phyloP scores from a whole-genome alignment of 2,329 filamentous ascomycete species.

The Alternaria infectoria region DNA sequence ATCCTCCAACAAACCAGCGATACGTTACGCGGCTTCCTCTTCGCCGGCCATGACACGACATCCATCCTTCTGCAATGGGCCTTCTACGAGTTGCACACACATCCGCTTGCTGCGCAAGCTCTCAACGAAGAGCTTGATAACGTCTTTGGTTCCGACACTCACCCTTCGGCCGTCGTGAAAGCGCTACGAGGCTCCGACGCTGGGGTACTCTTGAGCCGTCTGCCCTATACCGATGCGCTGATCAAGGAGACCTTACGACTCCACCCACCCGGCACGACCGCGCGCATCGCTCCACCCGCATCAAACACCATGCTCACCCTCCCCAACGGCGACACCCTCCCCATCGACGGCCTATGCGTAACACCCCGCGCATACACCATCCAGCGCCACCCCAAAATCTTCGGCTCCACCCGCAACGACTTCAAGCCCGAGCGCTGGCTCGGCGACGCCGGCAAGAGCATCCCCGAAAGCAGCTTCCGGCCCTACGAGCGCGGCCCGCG shows the following conservation, averaged over 20 bases:
- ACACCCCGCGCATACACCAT: conserved; percentile 22
- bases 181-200: neutral
- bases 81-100: conserved; percentile 31
- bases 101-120: conserved; percentile 16
- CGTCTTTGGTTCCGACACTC: neutral
- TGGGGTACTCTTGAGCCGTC: conserved; percentile 16
- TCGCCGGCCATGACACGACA: conserved; percentile 44
- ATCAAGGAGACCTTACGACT: conserved; percentile 54
- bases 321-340: conserved; percentile 11
- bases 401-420: conserved; percentile 23
- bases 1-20: conserved; percentile 41
- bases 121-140: neutral
- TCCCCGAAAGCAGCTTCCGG: conserved; percentile 56
- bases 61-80: conserved; percentile 32
- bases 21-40: conserved; percentile 45
- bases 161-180: neutral
- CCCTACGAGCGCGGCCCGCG: conserved; percentile 61
- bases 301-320: conserved; percentile 17
- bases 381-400: conserved; percentile 22
- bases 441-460: conserved; percentile 20
- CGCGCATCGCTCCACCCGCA: conserved; percentile 15
- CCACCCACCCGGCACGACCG: conserved; percentile 43
- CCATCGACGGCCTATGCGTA: conserved; percentile 17
- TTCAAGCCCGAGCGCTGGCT: conserved; percentile 31
- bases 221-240: conserved; percentile 53